Percentiles rank a stretch among this genome's conserved stretches.
phyloP scores from a whole-genome alignment of 2,329 filamentous ascomycete species.

The Allantophomopsis lycopodina region DNA sequence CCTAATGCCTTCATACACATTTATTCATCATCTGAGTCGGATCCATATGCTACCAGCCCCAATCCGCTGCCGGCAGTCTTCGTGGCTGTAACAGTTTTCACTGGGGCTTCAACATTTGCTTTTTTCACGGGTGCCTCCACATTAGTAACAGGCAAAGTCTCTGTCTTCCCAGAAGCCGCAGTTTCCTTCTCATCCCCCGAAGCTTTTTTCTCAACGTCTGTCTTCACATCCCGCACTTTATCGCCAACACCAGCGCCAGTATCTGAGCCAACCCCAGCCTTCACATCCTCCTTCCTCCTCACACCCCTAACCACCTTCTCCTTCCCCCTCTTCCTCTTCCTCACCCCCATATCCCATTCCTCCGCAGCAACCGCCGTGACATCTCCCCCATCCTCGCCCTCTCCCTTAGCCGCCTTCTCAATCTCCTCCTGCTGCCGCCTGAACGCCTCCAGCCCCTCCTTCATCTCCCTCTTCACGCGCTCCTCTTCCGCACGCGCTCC shows the following conservation, averaged over 20 bases:
- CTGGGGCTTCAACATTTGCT: background rate
- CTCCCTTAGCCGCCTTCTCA: constrained; percentile 14
- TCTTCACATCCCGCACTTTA: no score
- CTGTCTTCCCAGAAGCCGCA: background rate
- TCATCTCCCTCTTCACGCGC: constrained; percentile 36
- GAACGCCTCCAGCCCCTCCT: constrained; percentile 41
- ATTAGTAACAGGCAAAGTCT: background rate
- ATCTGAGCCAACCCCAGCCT: background rate
- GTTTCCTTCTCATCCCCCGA: background rate
- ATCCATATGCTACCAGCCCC: constrained; percentile 40
- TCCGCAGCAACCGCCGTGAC: constrained; percentile 8
- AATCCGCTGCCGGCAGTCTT: constrained; percentile 16
- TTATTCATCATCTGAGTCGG: constrained; percentile 31
- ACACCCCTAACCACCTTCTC: constrained; percentile 22
- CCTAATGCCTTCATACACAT: no score
- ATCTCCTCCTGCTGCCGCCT: constrained; percentile 31
- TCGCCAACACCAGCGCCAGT: no score
- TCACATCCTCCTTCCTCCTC: constrained; percentile 15
- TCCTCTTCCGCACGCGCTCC: constrained; percentile 38
- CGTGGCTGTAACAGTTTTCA: constrained; percentile 2
- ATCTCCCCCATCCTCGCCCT: constrained; percentile 7
- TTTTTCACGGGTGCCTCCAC: background rate
- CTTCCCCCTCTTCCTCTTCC: constrained; percentile 25
- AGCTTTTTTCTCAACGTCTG: constrained; percentile 1
- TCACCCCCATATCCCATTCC: constrained; percentile 21